Conservation (phyloP, 306 rosid species). For the Hippophae gyantsensis region DNA sequence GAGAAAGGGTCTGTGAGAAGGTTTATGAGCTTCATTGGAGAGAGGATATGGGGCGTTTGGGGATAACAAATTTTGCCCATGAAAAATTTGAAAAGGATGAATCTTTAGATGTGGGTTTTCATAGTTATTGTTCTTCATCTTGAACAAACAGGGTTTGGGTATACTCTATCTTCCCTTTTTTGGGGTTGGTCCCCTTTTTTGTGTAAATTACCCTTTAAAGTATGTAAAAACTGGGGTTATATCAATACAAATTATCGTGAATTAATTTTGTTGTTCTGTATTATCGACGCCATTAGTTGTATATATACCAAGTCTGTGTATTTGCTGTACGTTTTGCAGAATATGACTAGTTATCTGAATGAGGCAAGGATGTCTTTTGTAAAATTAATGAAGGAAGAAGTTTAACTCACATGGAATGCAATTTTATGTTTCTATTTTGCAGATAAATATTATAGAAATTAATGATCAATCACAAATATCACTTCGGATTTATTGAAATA, state of each 20-base stretch:
- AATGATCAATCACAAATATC: too few relatives aligned
- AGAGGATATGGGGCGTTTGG: constrained; percentile 27
- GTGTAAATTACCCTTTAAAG: constrained; percentile 15
- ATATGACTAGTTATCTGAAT: too few relatives aligned
- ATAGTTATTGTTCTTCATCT: constrained; percentile 3
- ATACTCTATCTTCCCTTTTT: constrained; percentile 6
- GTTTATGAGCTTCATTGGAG: constrained; percentile 23
- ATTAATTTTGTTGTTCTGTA: not conserved
- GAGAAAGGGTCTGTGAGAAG: constrained; percentile 22
- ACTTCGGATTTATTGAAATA: too few relatives aligned
- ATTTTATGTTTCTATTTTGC: too few relatives aligned
- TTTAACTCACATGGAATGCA: too few relatives aligned
- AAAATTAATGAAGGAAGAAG: too few relatives aligned
- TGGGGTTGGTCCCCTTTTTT: not conserved
- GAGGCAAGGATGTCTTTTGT: too few relatives aligned
- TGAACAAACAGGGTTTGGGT: not conserved
- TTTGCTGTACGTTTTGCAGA: too few relatives aligned
- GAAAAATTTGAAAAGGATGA: not conserved
- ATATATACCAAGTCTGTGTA: too few relatives aligned
- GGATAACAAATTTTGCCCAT: constrained; percentile 23
- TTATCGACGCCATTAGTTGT: not conserved
- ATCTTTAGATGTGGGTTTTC: constrained; percentile 32
- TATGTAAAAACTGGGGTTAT: constrained; percentile 20
- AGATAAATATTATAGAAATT: too few relatives aligned
- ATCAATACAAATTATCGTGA: constrained; percentile 13